phyloP scores from a whole-genome alignment of 73 alveolate genomes.

The Paramecium pentaurelia region DNA sequence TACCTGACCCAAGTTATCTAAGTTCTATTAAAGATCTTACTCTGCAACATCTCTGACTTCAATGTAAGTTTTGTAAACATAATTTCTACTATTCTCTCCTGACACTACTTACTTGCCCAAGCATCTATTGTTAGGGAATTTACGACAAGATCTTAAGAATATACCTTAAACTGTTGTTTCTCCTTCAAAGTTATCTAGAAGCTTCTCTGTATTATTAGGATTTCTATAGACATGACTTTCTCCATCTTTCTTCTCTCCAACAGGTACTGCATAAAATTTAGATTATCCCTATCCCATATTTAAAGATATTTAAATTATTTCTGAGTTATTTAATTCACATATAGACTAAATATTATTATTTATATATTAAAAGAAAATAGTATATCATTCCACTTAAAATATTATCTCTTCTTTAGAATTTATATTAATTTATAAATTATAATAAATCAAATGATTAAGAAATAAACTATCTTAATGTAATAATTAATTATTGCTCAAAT shows the following conservation, averaged over 20 bases:
- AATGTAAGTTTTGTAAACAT: background rate
- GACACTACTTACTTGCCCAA: background rate
- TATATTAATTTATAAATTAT: background rate
- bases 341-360: background rate
- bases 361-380: background rate
- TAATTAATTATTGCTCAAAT: too few species aligned
- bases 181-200: constrained; percentile 7
- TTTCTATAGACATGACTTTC: constrained; percentile 73
- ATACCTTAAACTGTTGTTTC: constrained; percentile 26
- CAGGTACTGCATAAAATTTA: constrained; percentile 68
- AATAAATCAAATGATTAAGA: background rate
- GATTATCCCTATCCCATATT: constrained; percentile 15
- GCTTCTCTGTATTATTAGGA: constrained; percentile 61
- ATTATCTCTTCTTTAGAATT: background rate
- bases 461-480: too few species aligned
- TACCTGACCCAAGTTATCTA: constrained; percentile 35
- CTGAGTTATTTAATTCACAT: background rate
- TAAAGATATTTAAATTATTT: background rate
- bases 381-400: background rate
- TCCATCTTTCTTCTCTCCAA: constrained; percentile 73
- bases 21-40: background rate
- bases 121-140: background rate
- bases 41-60: background rate
- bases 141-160: background rate
- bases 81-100: background rate